Evolutionary conservation across 106 monocot genomes (phyloP), one percentile per base, ranked within the genome.

Genomic region (Chionographis japonica): DNA sequence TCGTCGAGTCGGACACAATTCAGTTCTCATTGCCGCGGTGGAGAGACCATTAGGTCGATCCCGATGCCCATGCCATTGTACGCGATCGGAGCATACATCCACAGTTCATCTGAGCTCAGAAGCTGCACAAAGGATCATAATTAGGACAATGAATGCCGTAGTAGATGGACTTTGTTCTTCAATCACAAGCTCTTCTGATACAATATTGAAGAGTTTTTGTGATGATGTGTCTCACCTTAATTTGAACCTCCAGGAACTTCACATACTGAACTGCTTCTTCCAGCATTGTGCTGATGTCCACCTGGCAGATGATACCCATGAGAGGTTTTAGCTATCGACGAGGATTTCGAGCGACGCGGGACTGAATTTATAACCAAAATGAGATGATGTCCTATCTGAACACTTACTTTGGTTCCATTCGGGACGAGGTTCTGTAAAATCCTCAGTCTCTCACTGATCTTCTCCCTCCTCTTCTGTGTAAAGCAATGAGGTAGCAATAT

Each of bases 201-300:
- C 2, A 70, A 42, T 16, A 50, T n/a, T 19, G 2, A 13, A 14
- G 4, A 36, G 20, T 18, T 12, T 6, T 13, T 49, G 20, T 61
- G 11, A 5, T 14, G 2, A 52, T 4, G 52, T 27, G 40, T 8
- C 8, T 57, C 54, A 91, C 87, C 88, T 93, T 93, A 41, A 93
- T 93, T 62, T 93, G 92, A 56, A 89, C 74, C 65, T 88, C 86
- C 78, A 93, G 63, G 71, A 93, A 93, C 72, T 93, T 93, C 49
- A 93, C 92, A 74, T 93, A 93, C 40, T 81, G 85, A 58, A 81
- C 88, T 65, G 92, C 92, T 68, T 93, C 92, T 71, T 88, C 92
- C 52, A 93, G 86, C 92, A 93, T 93, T 68, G 92, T 93, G 83
- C 92, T 93, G 12, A 93, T 84, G 53, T 93, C 88, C 8, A 93